phyloP scores from a whole-genome alignment of 176 grass and related monocot genomes.

The Avena insularis region DNA sequence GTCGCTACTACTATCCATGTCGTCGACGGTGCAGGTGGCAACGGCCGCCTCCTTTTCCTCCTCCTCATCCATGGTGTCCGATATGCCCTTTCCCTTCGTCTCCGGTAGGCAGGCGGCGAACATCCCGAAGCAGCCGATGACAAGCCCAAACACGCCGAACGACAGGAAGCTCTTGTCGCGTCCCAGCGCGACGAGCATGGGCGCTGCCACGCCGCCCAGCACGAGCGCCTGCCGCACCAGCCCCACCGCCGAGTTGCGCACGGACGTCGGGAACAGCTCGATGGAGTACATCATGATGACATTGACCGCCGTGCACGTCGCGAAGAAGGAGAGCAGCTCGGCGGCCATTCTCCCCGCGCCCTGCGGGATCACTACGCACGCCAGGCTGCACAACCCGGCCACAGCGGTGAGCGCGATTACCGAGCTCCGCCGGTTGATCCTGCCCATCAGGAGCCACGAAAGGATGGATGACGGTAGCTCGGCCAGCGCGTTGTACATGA shows the following conservation, averaged over 20 bases:
- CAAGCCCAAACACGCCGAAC: slow-evolving; percentile 75
- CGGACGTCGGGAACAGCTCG: slow-evolving; percentile 92
- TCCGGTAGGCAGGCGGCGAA: slow-evolving; percentile 66
- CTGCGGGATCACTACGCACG: slow-evolving; percentile 53
- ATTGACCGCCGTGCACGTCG: slow-evolving; percentile 76
- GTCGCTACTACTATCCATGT: not conserved
- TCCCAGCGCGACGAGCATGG: slow-evolving; percentile 72
- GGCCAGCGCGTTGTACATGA: slow-evolving; percentile 77
- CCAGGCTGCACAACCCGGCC: slow-evolving; percentile 60
- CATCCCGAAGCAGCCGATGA: slow-evolving; percentile 58
- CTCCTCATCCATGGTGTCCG: slow-evolving; percentile 96
- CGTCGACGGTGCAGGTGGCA: not conserved
- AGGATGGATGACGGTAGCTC: slow-evolving; percentile 72
- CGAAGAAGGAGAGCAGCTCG: slow-evolving; percentile 73
- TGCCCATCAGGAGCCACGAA: slow-evolving; percentile 56
- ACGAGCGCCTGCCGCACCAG: slow-evolving; percentile 69
- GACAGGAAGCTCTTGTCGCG: slow-evolving; percentile 67
- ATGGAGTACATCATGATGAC: slow-evolving; percentile 70
- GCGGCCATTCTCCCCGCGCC: slow-evolving; percentile 57
- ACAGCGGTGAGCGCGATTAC: slow-evolving; percentile 49
- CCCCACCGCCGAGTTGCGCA: slow-evolving; percentile 82
- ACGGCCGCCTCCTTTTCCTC: slow-evolving; percentile 54
- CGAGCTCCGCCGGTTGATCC: slow-evolving; percentile 62
- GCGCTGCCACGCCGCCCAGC: slow-evolving; percentile 73
- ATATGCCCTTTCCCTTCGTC: slow-evolving; percentile 70